Percentiles rank a stretch among this genome's conserved stretches.
These are phyloP conservation scores for Pseudoscleropodium purum DNA, from an alignment of 225 moss, liverwort and hornwort genomes.

Conservation along the genomic window DNA sequence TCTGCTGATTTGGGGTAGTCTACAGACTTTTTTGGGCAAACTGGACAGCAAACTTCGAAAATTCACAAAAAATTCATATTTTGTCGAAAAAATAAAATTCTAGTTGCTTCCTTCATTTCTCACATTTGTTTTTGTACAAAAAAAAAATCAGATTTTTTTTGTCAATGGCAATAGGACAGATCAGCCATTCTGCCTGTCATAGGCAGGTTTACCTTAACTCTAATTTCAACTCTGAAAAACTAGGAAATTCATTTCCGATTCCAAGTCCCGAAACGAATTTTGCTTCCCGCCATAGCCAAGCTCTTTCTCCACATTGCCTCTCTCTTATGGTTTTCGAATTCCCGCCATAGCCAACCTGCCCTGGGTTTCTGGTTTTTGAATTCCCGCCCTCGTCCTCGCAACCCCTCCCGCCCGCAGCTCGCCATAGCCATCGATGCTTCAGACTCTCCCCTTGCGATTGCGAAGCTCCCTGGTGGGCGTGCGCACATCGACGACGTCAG, in stretches of 20 bases:
- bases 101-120: too few species aligned
- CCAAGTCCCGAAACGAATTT: background rate
- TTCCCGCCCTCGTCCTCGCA: background rate
- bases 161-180: too few species aligned
- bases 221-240: background rate
- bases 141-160: too few species aligned
- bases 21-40: too few species aligned
- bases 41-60: too few species aligned
- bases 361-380: background rate
- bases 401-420: too few species aligned
- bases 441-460: conserved; percentile 3
- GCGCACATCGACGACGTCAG: background rate
- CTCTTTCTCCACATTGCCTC: background rate
- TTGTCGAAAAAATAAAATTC: too few species aligned
- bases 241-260: background rate
- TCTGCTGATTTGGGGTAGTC: too few species aligned
- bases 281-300: background rate
- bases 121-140: too few species aligned
- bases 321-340: background rate
- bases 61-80: too few species aligned
- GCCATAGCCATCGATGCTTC: conserved; percentile 2
- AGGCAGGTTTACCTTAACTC: too few species aligned
- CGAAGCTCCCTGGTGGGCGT: conserved; percentile 5
- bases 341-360: background rate
- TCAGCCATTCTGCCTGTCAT: too few species aligned